Conservation (phyloP, 2,329 filamentous ascomycete genomes). For the Aspergillus nomiae region DNA sequence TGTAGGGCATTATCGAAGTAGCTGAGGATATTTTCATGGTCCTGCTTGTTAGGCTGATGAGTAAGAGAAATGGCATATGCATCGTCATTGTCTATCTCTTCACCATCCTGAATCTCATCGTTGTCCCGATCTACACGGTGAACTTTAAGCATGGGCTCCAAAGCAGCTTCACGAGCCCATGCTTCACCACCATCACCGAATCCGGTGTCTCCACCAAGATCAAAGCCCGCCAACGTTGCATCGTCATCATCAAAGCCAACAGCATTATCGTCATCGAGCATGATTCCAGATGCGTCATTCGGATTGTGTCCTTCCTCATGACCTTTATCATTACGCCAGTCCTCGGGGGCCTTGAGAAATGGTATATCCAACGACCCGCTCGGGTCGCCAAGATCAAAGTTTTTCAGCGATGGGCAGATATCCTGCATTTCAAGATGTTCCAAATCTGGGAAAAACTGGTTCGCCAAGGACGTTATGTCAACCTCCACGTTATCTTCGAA, state of each 20-base stretch:
- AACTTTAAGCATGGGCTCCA: slow-evolving; percentile 82
- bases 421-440: slow-evolving; percentile 78
- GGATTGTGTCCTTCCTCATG: slow-evolving; percentile 55
- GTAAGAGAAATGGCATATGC: slow-evolving; percentile 80
- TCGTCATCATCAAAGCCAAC: slow-evolving; percentile 82
- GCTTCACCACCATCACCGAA: slow-evolving; percentile 96
- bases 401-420: slow-evolving; percentile 92
- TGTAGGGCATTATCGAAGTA: slow-evolving; percentile 96
- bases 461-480: slow-evolving; percentile 72
- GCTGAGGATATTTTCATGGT: slow-evolving; percentile 92
- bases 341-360: slow-evolving; percentile 84
- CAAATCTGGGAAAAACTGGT: slow-evolving; percentile 84
- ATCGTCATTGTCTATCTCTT: slow-evolving; percentile 65
- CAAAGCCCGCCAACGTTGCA: slow-evolving; percentile 68
- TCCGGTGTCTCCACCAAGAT: slow-evolving; percentile 69
- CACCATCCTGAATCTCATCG: slow-evolving; percentile 54
- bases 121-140: slow-evolving; percentile 58
- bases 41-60: slow-evolving; percentile 65
- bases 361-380: slow-evolving; percentile 86
- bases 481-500: slow-evolving; percentile 67
- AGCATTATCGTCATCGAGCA: slow-evolving; percentile 83
- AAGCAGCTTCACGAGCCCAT: slow-evolving; percentile 87
- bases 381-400: slow-evolving; percentile 85
- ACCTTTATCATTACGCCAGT: slow-evolving; percentile 73
- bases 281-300: slow-evolving; percentile 74